Evolutionary conservation across 1,284 basidiomycete genomes (phyloP).

Genomic region (Testicularia cyperi): DNA sequence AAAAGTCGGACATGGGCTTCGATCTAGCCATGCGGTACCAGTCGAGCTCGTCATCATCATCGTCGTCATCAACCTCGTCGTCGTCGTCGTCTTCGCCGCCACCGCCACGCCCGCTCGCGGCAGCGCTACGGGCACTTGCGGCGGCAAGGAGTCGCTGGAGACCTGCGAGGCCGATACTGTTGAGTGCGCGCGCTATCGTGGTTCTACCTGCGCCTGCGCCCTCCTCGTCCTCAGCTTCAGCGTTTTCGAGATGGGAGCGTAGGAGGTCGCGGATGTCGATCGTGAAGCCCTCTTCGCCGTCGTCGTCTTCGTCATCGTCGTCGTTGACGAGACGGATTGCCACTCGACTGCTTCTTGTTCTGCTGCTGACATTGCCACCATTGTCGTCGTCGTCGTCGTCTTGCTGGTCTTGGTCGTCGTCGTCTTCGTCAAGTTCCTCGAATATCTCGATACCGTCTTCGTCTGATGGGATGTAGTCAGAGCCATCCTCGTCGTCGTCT

Average conservation of each 20-base stretch:
- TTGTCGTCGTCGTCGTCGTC: conserved; percentile 4
- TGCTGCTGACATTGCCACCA: neutral
- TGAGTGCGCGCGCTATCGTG: conserved; percentile 26
- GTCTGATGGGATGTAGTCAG: conserved; percentile 19
- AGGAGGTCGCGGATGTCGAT: conserved; percentile 40
- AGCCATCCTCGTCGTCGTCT: conserved; percentile 25
- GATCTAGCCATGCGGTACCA: conserved; percentile 32
- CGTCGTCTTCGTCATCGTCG: conserved; percentile 6
- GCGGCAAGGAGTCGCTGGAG: conserved; percentile 38
- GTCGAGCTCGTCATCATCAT: conserved; percentile 26
- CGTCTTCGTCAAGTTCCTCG: conserved; percentile 23
- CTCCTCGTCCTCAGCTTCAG: conserved; percentile 2
- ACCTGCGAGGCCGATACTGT: conserved; percentile 38
- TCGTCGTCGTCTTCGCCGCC: conserved; percentile 37
- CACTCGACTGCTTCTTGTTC: conserved; percentile 11
- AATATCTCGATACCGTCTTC: conserved; percentile 26
- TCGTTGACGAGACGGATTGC: too few species aligned
- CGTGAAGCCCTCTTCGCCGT: conserved; percentile 19
- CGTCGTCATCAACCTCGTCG: conserved; percentile 30
- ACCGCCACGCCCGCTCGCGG: conserved; percentile 6
- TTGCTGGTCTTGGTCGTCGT: conserved; percentile 2
- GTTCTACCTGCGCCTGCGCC: conserved; percentile 8
- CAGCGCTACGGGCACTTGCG: too few species aligned
- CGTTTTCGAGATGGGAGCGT: conserved; percentile 26
- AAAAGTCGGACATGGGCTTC: conserved; percentile 41